A percentile compares a stretch with the other conserved stretches of the same genome.
These are phyloP conservation scores for Pyrus communis DNA, from an alignment of 306 rosid species.

Conservation along the genomic window DNA sequence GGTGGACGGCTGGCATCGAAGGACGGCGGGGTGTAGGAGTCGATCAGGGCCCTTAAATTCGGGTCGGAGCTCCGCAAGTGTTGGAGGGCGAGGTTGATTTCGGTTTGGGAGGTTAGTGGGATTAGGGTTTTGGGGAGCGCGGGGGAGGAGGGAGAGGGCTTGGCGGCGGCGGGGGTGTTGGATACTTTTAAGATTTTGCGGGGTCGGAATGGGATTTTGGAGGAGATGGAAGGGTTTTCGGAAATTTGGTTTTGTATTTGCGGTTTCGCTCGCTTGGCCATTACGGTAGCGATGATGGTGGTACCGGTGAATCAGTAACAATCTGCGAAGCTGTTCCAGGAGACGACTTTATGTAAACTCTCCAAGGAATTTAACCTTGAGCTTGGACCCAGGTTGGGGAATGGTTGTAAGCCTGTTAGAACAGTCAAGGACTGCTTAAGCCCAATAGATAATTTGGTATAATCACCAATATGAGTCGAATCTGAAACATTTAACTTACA, in stretches of 20 bases:
- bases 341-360: background rate
- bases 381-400: too few species aligned
- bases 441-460: background rate
- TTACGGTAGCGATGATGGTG: background rate
- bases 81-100: conserved; percentile 43
- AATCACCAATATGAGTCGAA: too few species aligned
- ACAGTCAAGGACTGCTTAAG: too few species aligned
- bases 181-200: conserved; percentile 41
- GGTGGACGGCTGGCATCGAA: conserved; percentile 36
- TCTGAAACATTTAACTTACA: background rate
- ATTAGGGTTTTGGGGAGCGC: conserved; percentile 7
- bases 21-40: conserved; percentile 32
- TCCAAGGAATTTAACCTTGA: too few species aligned
- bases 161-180: conserved; percentile 1
- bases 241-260: background rate
- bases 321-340: background rate
- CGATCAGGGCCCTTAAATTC: conserved; percentile 31
- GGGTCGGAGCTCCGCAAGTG: conserved; percentile 57
- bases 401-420: too few species aligned
- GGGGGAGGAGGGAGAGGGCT: background rate
- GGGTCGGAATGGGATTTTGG: conserved; percentile 50
- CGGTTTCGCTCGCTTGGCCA: conserved; percentile 22
- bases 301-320: background rate
- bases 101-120: conserved; percentile 30
- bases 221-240: conserved; percentile 20